Conservation (phyloP, 2,329 filamentous ascomycete species). For the Botryotinia globosa region DNA sequence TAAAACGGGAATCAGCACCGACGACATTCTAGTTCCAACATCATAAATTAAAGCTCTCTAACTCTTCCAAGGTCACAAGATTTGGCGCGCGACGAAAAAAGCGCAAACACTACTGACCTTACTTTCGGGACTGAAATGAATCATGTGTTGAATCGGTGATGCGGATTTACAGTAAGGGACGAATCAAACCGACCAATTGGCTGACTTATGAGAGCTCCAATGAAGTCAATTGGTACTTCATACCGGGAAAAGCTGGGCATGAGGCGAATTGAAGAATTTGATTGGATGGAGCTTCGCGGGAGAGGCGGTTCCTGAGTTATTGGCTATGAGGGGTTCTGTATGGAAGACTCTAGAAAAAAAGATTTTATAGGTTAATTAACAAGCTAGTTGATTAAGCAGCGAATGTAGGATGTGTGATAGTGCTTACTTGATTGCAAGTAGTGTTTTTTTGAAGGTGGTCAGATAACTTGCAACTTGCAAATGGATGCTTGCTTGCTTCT, state of each 20-base stretch:
- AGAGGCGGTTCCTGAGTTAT: slow-evolving; percentile 5
- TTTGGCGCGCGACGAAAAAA: slow-evolving; percentile 8
- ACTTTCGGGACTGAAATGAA: slow-evolving; percentile 7
- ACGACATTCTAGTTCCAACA: neutral
- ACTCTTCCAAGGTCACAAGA: neutral
- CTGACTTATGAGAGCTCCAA: neutral
- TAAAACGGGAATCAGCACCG: neutral
- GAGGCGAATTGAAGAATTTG: neutral
- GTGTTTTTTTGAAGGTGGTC: slow-evolving; percentile 1
- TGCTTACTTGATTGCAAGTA: slow-evolving; percentile 16
- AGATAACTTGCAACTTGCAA: neutral
- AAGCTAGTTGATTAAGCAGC: neutral
- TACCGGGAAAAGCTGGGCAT: neutral
- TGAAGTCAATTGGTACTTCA: neutral
- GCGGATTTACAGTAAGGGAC: slow-evolving; percentile 12
- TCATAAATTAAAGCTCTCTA: neutral
- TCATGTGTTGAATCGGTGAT: slow-evolving; percentile 15
- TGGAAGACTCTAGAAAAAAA: neutral
- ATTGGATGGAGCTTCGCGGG: slow-evolving; percentile 3
- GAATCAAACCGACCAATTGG: neutral
- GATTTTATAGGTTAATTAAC: neutral
- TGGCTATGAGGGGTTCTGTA: neutral
- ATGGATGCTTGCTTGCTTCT: neutral
- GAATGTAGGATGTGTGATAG: neutral
- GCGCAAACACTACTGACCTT: slow-evolving; percentile 12